Conservation (phyloP, 129 eudicot genomes). For the Arctium minus region DNA sequence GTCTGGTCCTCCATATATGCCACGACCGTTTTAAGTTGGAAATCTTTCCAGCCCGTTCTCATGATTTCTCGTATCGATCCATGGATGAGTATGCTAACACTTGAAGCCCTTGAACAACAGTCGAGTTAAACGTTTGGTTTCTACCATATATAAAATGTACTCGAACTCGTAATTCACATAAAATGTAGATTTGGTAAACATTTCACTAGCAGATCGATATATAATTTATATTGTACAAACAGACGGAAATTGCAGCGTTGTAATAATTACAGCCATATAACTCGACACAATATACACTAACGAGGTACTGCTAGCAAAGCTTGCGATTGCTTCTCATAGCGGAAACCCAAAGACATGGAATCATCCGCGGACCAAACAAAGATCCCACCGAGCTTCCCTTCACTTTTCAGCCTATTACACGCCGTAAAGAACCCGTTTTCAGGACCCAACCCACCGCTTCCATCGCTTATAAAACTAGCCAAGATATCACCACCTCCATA, state of each 20-base stretch:
- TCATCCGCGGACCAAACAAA: conserved; percentile 46
- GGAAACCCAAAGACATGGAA: conserved; percentile 38
- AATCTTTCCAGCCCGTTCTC: no score
- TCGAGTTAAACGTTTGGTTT: no score
- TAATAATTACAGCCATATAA: neutral
- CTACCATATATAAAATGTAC: neutral
- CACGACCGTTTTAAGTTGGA: no score
- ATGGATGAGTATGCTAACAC: no score
- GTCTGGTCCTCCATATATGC: no score
- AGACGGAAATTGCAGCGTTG: neutral
- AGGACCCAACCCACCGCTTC: conserved; percentile 47
- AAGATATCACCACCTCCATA: conserved; percentile 47
- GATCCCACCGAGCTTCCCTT: conserved; percentile 39
- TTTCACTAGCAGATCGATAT: neutral
- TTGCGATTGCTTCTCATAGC: conserved; percentile 42
- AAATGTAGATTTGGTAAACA: neutral
- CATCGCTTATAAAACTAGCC: conserved; percentile 38
- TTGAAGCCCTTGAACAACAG: no score
- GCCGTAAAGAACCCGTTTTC: conserved; percentile 43
- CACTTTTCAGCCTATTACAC: conserved; percentile 37
- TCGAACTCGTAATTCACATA: no score
- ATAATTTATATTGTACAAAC: neutral
- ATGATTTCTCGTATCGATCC: no score
- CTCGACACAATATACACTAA: neutral
- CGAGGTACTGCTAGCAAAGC: conserved; percentile 10